Evolutionary conservation across 2,329 filamentous ascomycete genomes (phyloP).

Genomic region (Talaromyces pinophilus): DNA sequence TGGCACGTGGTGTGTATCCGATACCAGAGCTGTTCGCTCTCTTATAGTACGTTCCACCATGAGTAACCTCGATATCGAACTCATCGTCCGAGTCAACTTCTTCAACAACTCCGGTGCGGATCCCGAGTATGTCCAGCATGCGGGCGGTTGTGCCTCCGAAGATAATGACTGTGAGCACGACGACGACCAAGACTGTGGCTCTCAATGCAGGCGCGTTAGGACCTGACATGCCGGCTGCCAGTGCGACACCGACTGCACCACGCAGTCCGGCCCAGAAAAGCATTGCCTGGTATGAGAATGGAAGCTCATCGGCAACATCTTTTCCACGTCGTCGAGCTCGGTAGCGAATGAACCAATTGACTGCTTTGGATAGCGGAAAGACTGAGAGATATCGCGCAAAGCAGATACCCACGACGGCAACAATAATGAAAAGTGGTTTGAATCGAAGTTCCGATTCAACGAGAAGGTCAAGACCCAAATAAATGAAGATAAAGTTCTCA

Average conservation of each 20-base stretch:
- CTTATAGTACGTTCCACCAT: constrained; percentile 74
- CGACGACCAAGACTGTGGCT: constrained; percentile 94
- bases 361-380: constrained; percentile 83
- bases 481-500: constrained; percentile 99
- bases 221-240: constrained; percentile 84
- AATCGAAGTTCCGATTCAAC: constrained; percentile 86
- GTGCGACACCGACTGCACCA: constrained; percentile 90
- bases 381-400: constrained; percentile 90
- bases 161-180: constrained; percentile 96
- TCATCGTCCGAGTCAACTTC: constrained; percentile 98
- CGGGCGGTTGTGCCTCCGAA: constrained; percentile 96
- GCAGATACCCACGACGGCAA: constrained; percentile 89
- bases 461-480: constrained; percentile 90
- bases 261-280: constrained; percentile 98
- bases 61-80: constrained; percentile 87
- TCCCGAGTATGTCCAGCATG: constrained; percentile 97
- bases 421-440: constrained; percentile 91
- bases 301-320: constrained; percentile 82
- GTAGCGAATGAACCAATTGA: constrained; percentile 92
- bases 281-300: constrained; percentile 97
- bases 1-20: constrained; percentile 70
- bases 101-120: constrained; percentile 92
- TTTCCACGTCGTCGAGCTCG: constrained; percentile 73
- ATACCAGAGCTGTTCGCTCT: constrained; percentile 69
- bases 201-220: constrained; percentile 79